Conservation (phyloP, 2,329 filamentous ascomycete genomes). For the Ophiostoma sp. region DNA sequence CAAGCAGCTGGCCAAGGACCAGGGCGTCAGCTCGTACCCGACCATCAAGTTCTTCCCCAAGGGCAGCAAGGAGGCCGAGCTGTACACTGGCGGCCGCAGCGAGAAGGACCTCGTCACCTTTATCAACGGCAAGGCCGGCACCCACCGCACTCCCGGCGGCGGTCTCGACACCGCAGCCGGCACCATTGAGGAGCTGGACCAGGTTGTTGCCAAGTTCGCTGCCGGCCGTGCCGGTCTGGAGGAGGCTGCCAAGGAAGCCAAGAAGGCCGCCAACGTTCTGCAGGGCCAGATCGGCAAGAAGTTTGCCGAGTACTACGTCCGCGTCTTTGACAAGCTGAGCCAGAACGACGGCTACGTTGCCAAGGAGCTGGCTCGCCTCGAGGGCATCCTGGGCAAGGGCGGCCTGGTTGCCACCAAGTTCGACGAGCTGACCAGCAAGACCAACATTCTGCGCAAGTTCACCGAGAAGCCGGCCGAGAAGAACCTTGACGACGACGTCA, state of each 20-base stretch:
- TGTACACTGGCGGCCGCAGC: slow-evolving; percentile 69
- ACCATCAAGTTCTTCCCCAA: slow-evolving; percentile 97
- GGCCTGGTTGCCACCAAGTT: slow-evolving; percentile 78
- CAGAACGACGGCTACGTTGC: slow-evolving; percentile 70
- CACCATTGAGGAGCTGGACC: slow-evolving; percentile 73
- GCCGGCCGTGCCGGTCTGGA: slow-evolving; percentile 53
- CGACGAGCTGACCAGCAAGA: slow-evolving; percentile 79
- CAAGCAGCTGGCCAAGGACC: slow-evolving; percentile 68
- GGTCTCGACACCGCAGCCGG: slow-evolving; percentile 73
- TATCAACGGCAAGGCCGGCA: slow-evolving; percentile 84
- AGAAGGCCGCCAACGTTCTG: slow-evolving; percentile 62
- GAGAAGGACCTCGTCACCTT: slow-evolving; percentile 73
- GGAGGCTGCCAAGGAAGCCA: slow-evolving; percentile 63
- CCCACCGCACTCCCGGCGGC: slow-evolving; percentile 76
- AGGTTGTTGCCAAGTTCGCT: slow-evolving; percentile 67
- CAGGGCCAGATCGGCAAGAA: slow-evolving; percentile 60
- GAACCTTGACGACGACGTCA: slow-evolving; percentile 39
- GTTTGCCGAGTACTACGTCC: slow-evolving; percentile 91
- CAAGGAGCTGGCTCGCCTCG: slow-evolving; percentile 79
- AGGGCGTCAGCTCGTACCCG: slow-evolving; percentile 80
- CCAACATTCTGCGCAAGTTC: slow-evolving; percentile 82
- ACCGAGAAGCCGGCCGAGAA: slow-evolving; percentile 53
- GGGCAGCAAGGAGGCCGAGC: slow-evolving; percentile 64
- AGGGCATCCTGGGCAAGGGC: slow-evolving; percentile 78
- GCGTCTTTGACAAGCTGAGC: slow-evolving; percentile 78